Conservation (phyloP, 768 basidiomycete species). For the Boletus subparvulus region DNA sequence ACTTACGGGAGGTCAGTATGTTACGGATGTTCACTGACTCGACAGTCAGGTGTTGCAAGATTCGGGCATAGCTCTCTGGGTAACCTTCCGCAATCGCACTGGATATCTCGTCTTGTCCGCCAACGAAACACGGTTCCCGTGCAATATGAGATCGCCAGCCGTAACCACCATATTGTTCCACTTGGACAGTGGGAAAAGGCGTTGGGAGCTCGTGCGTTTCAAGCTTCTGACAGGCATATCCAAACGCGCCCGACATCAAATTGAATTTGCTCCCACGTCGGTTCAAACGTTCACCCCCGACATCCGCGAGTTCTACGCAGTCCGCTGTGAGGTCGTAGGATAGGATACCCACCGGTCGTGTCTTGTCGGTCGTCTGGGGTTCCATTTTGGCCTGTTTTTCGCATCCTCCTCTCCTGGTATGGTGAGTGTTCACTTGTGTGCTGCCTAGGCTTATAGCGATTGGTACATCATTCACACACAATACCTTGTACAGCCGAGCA, state of each 20-base stretch:
- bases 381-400: too few relatives aligned
- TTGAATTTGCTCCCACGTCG: background rate
- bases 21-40: too few relatives aligned
- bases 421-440: too few relatives aligned
- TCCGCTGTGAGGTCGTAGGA: background rate
- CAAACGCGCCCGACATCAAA: background rate
- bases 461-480: too few relatives aligned
- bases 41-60: too few relatives aligned
- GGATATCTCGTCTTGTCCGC: background rate
- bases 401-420: too few relatives aligned
- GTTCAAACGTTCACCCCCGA: too few relatives aligned
- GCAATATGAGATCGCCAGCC: background rate
- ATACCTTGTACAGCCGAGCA: too few relatives aligned
- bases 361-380: background rate
- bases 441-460: too few relatives aligned
- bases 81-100: background rate
- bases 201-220: background rate
- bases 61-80: background rate
- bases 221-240: background rate
- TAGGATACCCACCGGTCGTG: background rate
- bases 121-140: background rate
- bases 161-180: background rate
- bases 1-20: background rate
- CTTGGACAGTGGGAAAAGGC: background rate
- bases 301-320: background rate